Conservation (phyloP, 305 asterid genomes). For the Petunia hybrid region DNA sequence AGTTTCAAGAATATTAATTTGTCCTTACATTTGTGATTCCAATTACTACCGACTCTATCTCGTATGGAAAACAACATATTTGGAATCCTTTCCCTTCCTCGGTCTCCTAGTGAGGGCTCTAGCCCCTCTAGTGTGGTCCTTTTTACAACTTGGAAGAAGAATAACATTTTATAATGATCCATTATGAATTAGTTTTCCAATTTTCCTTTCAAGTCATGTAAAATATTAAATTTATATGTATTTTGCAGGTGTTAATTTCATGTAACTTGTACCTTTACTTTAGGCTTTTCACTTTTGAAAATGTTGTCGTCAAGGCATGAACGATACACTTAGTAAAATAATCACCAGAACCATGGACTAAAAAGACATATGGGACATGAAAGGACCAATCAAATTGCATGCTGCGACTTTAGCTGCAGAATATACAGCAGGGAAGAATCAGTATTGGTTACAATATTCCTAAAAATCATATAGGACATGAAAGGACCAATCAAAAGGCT, state of each 20-base stretch:
- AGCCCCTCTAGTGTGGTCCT: conserved; percentile 21
- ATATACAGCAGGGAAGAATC: not conserved
- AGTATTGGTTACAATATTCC: not conserved
- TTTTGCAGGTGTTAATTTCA: not conserved
- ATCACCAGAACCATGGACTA: conserved; percentile 13
- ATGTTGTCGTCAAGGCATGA: not conserved
- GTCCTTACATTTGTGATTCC: not conserved
- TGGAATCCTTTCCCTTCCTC: not conserved
- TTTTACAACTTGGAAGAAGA: not conserved
- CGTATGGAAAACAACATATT: conserved; percentile 9
- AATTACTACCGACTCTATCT: not conserved
- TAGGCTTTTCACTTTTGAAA: not conserved
- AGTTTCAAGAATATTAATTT: not conserved
- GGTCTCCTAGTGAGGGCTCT: conserved; percentile 8
- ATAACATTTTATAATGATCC: not conserved
- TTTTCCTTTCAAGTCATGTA: too few relatives aligned
- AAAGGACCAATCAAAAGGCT: conserved; percentile 4
- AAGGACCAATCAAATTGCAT: not conserved
- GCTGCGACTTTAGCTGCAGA: not conserved
- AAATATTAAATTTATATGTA: not conserved
- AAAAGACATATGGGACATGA: accelerated
- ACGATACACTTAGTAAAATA: conserved; percentile 22
- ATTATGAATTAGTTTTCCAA: not conserved
- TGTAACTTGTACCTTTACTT: not conserved
- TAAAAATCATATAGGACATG: not conserved